Evolutionary conservation across 1,284 basidiomycete genomes (phyloP), one percentile per base, ranked within the genome.

Genomic region (Macrocystidia cucumis): DNA sequence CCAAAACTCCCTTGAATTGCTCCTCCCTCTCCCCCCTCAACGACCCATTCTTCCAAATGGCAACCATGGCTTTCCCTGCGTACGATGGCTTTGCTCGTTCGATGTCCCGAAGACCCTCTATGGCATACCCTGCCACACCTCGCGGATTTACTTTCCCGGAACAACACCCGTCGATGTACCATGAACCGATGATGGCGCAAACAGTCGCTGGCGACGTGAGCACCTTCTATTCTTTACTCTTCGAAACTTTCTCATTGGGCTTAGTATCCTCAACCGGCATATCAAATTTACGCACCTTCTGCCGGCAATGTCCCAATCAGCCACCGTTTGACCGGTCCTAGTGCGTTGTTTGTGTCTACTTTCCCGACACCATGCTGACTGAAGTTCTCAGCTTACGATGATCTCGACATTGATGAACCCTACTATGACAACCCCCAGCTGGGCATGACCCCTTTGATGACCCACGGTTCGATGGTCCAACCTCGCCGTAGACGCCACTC

Each of bases 1-100:
- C 36, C 20, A 17, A 28, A 22, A 17, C 26, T 22, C 32, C 24
- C n/a, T 86, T 36, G 82, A 86, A 56, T 82, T 85, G 53, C 57
- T 75, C 20, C 22, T 58, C 69, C 1, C 19, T 32, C 19, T 29
- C 19, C 19, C 12, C n/a, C 14, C 17, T 4, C 17, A 55, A 54
- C 41, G 43, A 39, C 40, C 32, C 46, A 29, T 47, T 65, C 71
- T 42, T 82, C 29, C 17, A 13, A 18, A n/a, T 14, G n/a, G 19
- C 29, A 30, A 18, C 29, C 23, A 25, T 25, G 23, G 23, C 23
- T 12, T 25, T 8, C 23, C 8, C 8, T 25, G 45, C 42, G 17
- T 51, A 24, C 36, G 19, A 44, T 46, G 82, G 37, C 67, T 72
- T 29, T 86, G 83, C 82, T 76, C 80, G 51, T 43, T 56, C 46